Percentiles rank a stretch among this genome's conserved stretches.
Conservation (phyloP, 139 green algal species). For the Chlamydomonas urium region DNA sequence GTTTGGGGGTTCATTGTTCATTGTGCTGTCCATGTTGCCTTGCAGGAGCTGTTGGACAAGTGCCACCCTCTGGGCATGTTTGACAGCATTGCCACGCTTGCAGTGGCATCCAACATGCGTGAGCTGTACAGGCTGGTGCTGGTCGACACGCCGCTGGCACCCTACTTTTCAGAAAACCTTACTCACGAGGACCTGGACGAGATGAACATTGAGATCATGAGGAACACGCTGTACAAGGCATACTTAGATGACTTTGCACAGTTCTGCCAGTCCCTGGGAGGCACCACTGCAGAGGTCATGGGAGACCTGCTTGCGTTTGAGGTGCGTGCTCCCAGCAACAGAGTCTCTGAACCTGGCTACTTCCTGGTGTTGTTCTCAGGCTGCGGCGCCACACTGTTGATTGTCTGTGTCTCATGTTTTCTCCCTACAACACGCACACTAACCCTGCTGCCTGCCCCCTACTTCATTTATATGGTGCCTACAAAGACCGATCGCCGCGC, state of each 20-base stretch:
- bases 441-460: too few relatives aligned
- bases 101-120: slow-evolving; percentile 92
- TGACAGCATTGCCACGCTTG: slow-evolving; percentile 91
- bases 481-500: slow-evolving; percentile 93
- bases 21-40: too few relatives aligned
- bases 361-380: too few relatives aligned
- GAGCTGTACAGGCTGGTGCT: slow-evolving; percentile 96
- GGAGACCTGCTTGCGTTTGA: slow-evolving; percentile 92
- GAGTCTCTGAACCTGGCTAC: too few relatives aligned
- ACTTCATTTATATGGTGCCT: too few relatives aligned
- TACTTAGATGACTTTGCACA: slow-evolving; percentile 97
- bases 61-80: slow-evolving; percentile 98
- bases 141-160: slow-evolving; percentile 93
- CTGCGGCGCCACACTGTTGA: too few relatives aligned
- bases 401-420: too few relatives aligned
- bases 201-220: slow-evolving; percentile 99
- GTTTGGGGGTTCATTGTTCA: too few relatives aligned
- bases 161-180: slow-evolving; percentile 90
- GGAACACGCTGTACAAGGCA: slow-evolving; percentile 97
- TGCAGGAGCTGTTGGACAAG: slow-evolving; percentile 95
- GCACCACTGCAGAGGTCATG: slow-evolving; percentile 90
- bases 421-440: slow-evolving; percentile 8
- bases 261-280: slow-evolving; percentile 76
- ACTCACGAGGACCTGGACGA: slow-evolving; percentile 94
- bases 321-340: slow-evolving; percentile 44